Conservation (phyloP, 1,284 basidiomycete genomes). For the Irpex lacteus region DNA sequence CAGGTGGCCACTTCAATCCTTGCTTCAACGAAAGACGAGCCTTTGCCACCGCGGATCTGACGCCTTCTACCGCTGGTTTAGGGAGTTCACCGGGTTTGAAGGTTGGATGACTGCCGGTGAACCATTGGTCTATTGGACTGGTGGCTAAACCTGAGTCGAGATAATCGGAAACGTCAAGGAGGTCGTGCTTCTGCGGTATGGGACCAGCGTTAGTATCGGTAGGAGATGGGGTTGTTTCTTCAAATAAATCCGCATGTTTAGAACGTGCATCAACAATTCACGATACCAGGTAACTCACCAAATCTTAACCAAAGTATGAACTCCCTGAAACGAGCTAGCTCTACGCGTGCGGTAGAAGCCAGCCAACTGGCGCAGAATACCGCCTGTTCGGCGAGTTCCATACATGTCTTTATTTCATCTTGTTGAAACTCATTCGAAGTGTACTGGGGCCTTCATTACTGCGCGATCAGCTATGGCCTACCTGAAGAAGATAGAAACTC, state of each 20-base stretch:
- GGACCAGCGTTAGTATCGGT: conserved; percentile 30
- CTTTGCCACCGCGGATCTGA: background rate
- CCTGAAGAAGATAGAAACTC: conserved; percentile 48
- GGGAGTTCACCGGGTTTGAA: conserved; percentile 57
- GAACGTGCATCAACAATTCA: background rate
- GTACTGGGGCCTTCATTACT: conserved; percentile 27
- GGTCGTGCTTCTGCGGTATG: conserved; percentile 60
- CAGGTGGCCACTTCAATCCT: conserved; percentile 16
- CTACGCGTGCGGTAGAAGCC: conserved; percentile 58
- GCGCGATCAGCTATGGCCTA: conserved; percentile 64
- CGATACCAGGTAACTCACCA: conserved; percentile 42
- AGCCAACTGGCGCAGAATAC: conserved; percentile 69
- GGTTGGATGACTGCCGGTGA: conserved; percentile 59
- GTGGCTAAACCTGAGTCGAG: conserved; percentile 65
- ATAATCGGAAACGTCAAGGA: conserved; percentile 78
- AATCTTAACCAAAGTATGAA: conserved; percentile 76
- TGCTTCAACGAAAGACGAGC: background rate
- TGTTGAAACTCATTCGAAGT: conserved; percentile 48
- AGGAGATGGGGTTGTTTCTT: conserved; percentile 12
- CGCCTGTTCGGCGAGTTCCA: conserved; percentile 50
- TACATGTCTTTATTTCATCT: conserved; percentile 46
- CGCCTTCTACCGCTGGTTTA: conserved; percentile 26
- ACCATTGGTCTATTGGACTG: conserved; percentile 76
- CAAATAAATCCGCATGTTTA: background rate
- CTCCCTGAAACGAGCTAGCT: conserved; percentile 68